Percentiles rank a stretch among this genome's conserved stretches.
phyloP scores from a whole-genome alignment of 768 basidiomycete genomes.

The Tulasnella sp. region DNA sequence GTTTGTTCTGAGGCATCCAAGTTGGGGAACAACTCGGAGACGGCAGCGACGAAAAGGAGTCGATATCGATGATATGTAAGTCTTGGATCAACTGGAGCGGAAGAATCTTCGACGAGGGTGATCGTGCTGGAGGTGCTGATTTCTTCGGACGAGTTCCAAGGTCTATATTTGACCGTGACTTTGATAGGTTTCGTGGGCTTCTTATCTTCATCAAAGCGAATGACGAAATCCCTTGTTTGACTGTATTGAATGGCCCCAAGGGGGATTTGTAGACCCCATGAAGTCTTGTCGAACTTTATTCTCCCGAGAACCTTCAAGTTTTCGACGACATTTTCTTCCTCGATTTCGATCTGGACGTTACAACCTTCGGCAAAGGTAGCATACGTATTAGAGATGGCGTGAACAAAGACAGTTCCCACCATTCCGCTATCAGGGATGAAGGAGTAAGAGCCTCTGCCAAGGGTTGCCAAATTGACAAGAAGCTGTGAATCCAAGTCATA shows the following conservation, averaged over 20 bases:
- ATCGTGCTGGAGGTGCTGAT: background rate
- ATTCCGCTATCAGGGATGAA: conserved; percentile 19
- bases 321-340: conserved; percentile 10
- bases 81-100: no score
- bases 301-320: background rate
- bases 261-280: background rate
- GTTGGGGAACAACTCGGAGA: background rate
- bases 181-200: background rate
- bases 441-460: conserved; percentile 12
- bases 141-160: conserved; percentile 3
- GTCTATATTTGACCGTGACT: conserved; percentile 2
- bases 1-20: no score
- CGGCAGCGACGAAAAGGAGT: background rate
- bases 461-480: conserved; percentile 12
- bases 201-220: background rate
- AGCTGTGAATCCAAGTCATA: conserved; percentile 18
- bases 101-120: no score
- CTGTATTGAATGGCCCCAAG: conserved; percentile 15
- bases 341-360: conserved; percentile 9
- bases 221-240: conserved; percentile 17
- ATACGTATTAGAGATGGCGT: conserved; percentile 17
- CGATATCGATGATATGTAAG: conserved; percentile 2
- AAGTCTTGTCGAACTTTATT: conserved; percentile 2
- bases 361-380: conserved; percentile 16
- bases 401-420: conserved; percentile 19